Conservation (phyloP, 257 asterid genomes). For the Salvia hispanica region DNA sequence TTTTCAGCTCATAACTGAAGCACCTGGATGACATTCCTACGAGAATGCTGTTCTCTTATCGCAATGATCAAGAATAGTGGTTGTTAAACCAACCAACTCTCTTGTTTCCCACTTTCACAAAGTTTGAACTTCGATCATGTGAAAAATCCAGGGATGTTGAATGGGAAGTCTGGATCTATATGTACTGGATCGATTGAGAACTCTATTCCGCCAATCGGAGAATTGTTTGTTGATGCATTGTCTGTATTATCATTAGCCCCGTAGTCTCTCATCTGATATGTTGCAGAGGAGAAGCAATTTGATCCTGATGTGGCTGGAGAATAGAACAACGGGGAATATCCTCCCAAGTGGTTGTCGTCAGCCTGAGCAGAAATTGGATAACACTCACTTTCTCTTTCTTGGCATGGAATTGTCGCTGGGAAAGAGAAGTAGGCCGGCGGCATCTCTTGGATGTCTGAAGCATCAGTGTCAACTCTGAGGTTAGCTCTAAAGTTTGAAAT, state of each 20-base stretch:
- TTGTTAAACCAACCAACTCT: constrained; percentile 23
- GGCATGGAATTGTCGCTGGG: constrained; percentile 49
- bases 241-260: constrained; percentile 43
- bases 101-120: constrained; percentile 14
- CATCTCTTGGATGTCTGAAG: constrained; percentile 39
- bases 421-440: constrained; percentile 51
- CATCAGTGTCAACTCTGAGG: constrained; percentile 60
- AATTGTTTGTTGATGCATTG: constrained; percentile 66
- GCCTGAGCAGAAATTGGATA: constrained; percentile 44
- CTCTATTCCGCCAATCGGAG: constrained; percentile 72
- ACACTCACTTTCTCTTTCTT: constrained; percentile 39
- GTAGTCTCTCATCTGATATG: constrained; percentile 31
- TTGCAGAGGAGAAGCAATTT: constrained; percentile 37
- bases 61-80: constrained; percentile 24
- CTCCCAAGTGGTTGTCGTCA: constrained; percentile 47
- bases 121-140: constrained; percentile 34
- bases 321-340: constrained; percentile 44
- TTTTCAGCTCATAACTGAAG: constrained; percentile 20
- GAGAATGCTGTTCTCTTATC: constrained; percentile 24
- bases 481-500: constrained; percentile 50
- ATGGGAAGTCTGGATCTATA: constrained; percentile 59
- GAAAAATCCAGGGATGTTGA: constrained; percentile 50
- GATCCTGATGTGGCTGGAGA: constrained; percentile 52
- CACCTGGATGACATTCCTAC: constrained; percentile 24
- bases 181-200: constrained; percentile 48